These are phyloP conservation scores for Triadica sebifera DNA, from an alignment of 345 rosid genomes.

Conservation along the genomic window DNA sequence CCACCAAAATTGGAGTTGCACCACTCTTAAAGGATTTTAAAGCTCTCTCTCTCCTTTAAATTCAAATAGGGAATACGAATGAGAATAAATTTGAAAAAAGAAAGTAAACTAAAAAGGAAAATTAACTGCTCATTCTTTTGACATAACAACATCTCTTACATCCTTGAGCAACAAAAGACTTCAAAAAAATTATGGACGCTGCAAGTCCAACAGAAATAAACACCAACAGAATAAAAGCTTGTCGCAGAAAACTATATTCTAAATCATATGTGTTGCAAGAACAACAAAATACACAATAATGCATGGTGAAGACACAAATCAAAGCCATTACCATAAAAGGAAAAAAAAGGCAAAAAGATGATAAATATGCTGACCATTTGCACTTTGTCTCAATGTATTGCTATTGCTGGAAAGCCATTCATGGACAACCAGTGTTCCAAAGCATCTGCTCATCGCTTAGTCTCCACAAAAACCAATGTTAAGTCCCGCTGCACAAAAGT, in stretches of 20 bases:
- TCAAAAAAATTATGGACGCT: not conserved
- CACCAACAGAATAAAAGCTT: not conserved
- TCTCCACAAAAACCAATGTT: constrained; percentile 56
- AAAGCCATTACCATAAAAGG: not conserved
- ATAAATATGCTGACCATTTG: constrained; percentile 34
- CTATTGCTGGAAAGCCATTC: constrained; percentile 43
- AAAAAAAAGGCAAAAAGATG: not conserved
- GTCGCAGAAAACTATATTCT: no score
- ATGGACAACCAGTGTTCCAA: constrained; percentile 38
- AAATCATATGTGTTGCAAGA: not conserved
- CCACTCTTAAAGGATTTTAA: constrained; percentile 46
- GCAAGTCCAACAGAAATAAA: not conserved
- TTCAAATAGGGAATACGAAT: constrained; percentile 4
- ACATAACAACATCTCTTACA: not conserved
- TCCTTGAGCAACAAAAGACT: not conserved
- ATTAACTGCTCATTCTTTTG: no score
- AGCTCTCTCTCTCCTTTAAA: constrained; percentile 53
- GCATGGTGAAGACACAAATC: not conserved
- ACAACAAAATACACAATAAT: not conserved
- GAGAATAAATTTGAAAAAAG: not conserved
- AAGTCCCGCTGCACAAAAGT: constrained; percentile 34
- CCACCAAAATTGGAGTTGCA: constrained; percentile 49
- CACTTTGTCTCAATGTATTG: constrained; percentile 57
- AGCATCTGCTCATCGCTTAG: constrained; percentile 57
- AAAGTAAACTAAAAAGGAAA: not conserved